Percentiles rank a stretch among this genome's conserved stretches.
Conservation (phyloP, 1,139 yeast species). For the Nakaseomyces kungkrabaensis region DNA sequence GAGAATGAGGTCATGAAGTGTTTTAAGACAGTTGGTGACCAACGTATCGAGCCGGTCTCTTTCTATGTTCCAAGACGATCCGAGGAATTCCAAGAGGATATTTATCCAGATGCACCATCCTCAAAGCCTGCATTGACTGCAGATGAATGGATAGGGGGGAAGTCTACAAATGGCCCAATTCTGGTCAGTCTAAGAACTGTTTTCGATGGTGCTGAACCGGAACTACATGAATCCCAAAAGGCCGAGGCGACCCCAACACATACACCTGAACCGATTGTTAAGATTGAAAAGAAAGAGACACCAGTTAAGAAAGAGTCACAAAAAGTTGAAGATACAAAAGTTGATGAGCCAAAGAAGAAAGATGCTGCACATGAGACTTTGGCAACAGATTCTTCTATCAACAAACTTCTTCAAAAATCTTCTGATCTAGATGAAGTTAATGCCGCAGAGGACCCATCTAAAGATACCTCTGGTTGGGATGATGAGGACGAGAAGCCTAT, state of each 20-base stretch:
- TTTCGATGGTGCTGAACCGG: slow-evolving; percentile 63
- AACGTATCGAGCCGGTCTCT: slow-evolving; percentile 76
- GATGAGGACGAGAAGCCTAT: slow-evolving; percentile 29
- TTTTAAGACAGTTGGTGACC: slow-evolving; percentile 78
- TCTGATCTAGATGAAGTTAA: slow-evolving; percentile 35
- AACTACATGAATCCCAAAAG: slow-evolving; percentile 28
- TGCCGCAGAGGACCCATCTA: slow-evolving; percentile 30
- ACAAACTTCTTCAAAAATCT: slow-evolving; percentile 42
- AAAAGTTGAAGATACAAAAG: slow-evolving; percentile 12
- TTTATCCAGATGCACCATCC: slow-evolving; percentile 86
- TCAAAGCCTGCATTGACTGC: slow-evolving; percentile 68
- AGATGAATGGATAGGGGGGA: slow-evolving; percentile 70
- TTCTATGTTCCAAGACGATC: slow-evolving; percentile 90
- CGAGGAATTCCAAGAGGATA: slow-evolving; percentile 85
- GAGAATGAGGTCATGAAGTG: slow-evolving; percentile 78
- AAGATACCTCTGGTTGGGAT: slow-evolving; percentile 30
- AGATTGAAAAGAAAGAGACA: slow-evolving; percentile 7
- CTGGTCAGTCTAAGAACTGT: slow-evolving; percentile 65
- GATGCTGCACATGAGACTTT: slow-evolving; percentile 18
- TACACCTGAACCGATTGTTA: slow-evolving; percentile 31
- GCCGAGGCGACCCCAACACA: slow-evolving; percentile 27
- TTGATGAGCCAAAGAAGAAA: slow-evolving; percentile 2
- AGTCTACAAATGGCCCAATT: slow-evolving; percentile 72
- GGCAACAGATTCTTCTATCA: slow-evolving; percentile 40
- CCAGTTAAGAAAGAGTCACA: slow-evolving; percentile 4